Evolutionary conservation across 2,329 filamentous ascomycete species (phyloP).

Genomic region (Simplicillium aogashimaense): DNA sequence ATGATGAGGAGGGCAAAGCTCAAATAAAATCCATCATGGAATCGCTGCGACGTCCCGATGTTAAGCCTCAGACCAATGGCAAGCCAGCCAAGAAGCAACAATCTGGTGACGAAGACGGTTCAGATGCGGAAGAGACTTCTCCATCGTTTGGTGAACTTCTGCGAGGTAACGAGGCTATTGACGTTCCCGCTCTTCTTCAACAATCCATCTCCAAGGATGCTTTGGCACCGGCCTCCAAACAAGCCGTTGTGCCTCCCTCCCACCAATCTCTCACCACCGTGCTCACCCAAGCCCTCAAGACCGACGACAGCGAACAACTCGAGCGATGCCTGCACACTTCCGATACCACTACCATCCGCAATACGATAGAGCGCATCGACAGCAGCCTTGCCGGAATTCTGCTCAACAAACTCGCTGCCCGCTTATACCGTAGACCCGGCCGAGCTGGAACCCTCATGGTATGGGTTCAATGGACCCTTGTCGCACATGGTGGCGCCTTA

Average conservation of each 20-base stretch:
- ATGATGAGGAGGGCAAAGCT: slow-evolving; percentile 15
- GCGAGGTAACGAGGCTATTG: slow-evolving; percentile 62
- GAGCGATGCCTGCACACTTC: slow-evolving; percentile 83
- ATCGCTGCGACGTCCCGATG: slow-evolving; percentile 4
- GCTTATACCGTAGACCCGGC: slow-evolving; percentile 78
- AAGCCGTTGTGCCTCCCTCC: slow-evolving; percentile 50
- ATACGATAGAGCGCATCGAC: slow-evolving; percentile 84
- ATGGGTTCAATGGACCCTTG: slow-evolving; percentile 93
- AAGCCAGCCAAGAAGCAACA: slow-evolving; percentile 15
- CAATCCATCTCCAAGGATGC: slow-evolving; percentile 19
- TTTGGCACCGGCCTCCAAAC: slow-evolving; percentile 30
- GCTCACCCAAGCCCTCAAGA: slow-evolving; percentile 85
- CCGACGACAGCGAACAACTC: slow-evolving; percentile 80
- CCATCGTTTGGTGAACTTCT: slow-evolving; percentile 85
- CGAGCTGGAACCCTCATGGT: slow-evolving; percentile 83
- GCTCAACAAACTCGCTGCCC: slow-evolving; percentile 74
- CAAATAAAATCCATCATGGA: slow-evolving; percentile 9
- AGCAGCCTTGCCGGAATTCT: slow-evolving; percentile 71
- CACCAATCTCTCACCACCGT: slow-evolving; percentile 82
- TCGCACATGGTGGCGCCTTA: slow-evolving; percentile 84
- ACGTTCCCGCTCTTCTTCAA: slow-evolving; percentile 57
- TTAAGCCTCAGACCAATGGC: slow-evolving; percentile 13
- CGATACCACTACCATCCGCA: slow-evolving; percentile 67
- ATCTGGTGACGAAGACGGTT: slow-evolving; percentile 20
- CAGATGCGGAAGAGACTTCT: slow-evolving; percentile 37